These are phyloP conservation scores for Potentilla sterilis DNA, from an alignment of 306 rosid genomes.

Conservation along the genomic window DNA sequence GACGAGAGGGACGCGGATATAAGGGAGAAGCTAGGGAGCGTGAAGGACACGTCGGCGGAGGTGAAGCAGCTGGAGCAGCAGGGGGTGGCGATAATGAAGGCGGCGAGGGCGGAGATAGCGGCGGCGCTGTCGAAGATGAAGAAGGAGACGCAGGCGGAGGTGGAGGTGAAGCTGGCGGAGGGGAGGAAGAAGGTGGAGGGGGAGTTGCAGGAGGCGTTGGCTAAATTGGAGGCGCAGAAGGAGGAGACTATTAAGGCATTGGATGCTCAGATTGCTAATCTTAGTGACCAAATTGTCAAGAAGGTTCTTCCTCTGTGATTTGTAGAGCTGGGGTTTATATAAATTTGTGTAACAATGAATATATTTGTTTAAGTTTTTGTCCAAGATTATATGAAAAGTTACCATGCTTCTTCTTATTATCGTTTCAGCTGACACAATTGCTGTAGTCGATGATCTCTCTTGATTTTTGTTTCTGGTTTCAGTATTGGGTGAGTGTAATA, in stretches of 20 bases:
- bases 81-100: conserved; percentile 62
- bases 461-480: too few species aligned
- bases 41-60: conserved; percentile 71
- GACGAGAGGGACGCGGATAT: conserved; percentile 74
- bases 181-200: conserved; percentile 82
- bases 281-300: conserved; percentile 79
- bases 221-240: conserved; percentile 68
- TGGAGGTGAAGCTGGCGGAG: conserved; percentile 73
- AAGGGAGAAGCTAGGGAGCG: conserved; percentile 75
- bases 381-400: background rate
- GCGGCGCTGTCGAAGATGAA: conserved; percentile 88
- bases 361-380: background rate
- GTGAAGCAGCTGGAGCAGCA: conserved; percentile 87
- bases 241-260: conserved; percentile 72
- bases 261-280: conserved; percentile 70
- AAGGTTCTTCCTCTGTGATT: conserved; percentile 82
- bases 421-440: too few species aligned
- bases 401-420: too few species aligned
- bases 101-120: conserved; percentile 84
- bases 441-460: too few species aligned
- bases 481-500: too few species aligned
- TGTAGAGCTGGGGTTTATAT: background rate
- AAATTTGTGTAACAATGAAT: background rate
- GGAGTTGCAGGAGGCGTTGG: conserved; percentile 78
- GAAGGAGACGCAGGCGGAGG: conserved; percentile 84